Base-by-base conservation (phyloP, 345 rosid genomes). In the Clarkia xantiana region DNA sequence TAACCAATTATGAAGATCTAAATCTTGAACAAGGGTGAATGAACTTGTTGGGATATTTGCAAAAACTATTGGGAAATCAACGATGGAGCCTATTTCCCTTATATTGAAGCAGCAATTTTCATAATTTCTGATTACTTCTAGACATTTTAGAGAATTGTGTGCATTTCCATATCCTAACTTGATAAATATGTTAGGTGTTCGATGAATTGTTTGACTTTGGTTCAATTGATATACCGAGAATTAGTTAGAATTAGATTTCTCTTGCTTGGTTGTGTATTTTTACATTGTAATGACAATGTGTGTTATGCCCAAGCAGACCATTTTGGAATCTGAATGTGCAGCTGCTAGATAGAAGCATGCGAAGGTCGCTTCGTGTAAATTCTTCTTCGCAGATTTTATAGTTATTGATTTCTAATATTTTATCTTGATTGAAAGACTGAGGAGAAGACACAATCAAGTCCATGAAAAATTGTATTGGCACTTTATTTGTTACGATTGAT, bases 31-130 rank as follows among this genome's bases (percentile, higher is more conserved):
- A n/a, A 82, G 99, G 69, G 80, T 97, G 25, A 93, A 97, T 22
- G 99, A 93, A 74, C 95, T 93, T 71, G 97, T 93, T 50, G 97
- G 99, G 63, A 87, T 93, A 63, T 88, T 87, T 42, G 94, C 97
- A n/a, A 87, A 84, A 97, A 76, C 94, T 65, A 84, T 79, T 68
- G 95, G 97, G 49, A 87, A 79, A 69, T 22, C 48, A 40, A 74
- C 88, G 62, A 87, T 84, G 85, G 95, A 87, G 61, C 71, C 94
- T 42, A 74, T 87, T 65, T 82, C 43, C 80, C 97, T 51, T 93
- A 78, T 65, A 73, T 93, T 69, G 96, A 93, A 74, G 97, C 96
- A 14, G 95, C 97, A 43, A 84, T 93, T 53, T 76, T 82, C 51
- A 97, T 93, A 84, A 76, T 62, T 64, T 40, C 56, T 40, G 51